These are phyloP conservation scores for Stylonectria norvegica DNA, from an alignment of 2,329 filamentous ascomycete species.

Conservation along the genomic window DNA sequence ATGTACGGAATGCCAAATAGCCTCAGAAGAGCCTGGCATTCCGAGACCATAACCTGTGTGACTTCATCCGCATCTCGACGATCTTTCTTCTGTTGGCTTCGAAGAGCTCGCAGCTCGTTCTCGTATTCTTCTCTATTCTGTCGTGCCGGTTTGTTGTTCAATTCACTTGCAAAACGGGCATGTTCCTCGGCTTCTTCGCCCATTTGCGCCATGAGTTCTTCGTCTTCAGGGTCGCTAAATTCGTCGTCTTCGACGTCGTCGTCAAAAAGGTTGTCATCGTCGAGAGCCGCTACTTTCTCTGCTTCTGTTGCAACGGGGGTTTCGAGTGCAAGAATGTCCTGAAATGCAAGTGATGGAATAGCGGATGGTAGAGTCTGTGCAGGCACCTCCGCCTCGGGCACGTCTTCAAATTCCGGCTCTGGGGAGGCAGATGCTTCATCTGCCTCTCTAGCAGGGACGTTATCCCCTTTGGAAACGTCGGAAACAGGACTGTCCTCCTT, in stretches of 20 bases:
- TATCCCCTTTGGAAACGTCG: neutral
- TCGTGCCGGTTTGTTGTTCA: slow-evolving; percentile 70
- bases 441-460: slow-evolving; percentile 17
- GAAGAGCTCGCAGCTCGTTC: slow-evolving; percentile 77
- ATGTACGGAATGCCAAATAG: slow-evolving; percentile 95
- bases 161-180: slow-evolving; percentile 80
- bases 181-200: slow-evolving; percentile 92
- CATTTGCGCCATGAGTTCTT: slow-evolving; percentile 80
- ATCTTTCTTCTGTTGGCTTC: slow-evolving; percentile 94
- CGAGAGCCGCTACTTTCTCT: slow-evolving; percentile 14
- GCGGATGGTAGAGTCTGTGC: slow-evolving; percentile 7
- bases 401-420: slow-evolving; percentile 37
- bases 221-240: slow-evolving; percentile 86
- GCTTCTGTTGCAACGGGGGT: neutral
- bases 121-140: slow-evolving; percentile 81
- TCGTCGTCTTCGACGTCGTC: slow-evolving; percentile 67
- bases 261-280: slow-evolving; percentile 42
- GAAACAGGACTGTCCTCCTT: slow-evolving; percentile 29
- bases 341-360: slow-evolving; percentile 14
- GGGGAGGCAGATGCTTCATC: slow-evolving; percentile 31
- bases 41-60: slow-evolving; percentile 90
- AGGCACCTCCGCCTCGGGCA: slow-evolving; percentile 24
- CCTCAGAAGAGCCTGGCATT: slow-evolving; percentile 85
- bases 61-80: slow-evolving; percentile 95
- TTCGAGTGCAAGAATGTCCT: slow-evolving; percentile 10